Conservation (phyloP, 2,329 filamentous ascomycete genomes). For the Harringtonia lauricola region DNA sequence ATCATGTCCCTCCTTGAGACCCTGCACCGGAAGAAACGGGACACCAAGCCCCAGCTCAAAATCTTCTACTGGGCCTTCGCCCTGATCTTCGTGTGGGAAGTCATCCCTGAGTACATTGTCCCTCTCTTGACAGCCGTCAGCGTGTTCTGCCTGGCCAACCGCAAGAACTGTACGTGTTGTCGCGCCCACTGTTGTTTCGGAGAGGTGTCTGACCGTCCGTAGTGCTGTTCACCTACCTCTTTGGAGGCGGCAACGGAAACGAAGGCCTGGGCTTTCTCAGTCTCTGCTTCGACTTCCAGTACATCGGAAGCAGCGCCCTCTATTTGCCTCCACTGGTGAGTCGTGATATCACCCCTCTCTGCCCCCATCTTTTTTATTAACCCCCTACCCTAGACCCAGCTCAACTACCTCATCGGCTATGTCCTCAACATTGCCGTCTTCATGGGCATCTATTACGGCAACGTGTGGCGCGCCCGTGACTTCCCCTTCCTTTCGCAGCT, state of each 20-base stretch:
- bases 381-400: no score
- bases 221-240: slow-evolving; percentile 23
- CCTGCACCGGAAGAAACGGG: slow-evolving; percentile 16
- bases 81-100: slow-evolving; percentile 32
- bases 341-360: no score
- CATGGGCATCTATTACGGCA: slow-evolving; percentile 28
- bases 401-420: slow-evolving; percentile 28
- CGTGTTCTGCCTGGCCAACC: slow-evolving; percentile 13
- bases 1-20: slow-evolving; percentile 16
- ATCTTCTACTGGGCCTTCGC: slow-evolving; percentile 28
- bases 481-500: slow-evolving; percentile 32
- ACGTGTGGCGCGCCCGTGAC: slow-evolving; percentile 26
- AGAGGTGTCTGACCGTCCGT: no score
- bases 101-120: slow-evolving; percentile 25
- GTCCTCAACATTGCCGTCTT: slow-evolving; percentile 24
- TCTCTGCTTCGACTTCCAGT: slow-evolving; percentile 32
- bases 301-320: slow-evolving; percentile 24
- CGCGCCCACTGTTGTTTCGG: no score
- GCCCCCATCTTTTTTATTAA: no score
- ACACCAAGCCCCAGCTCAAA: slow-evolving; percentile 26
- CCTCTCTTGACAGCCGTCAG: slow-evolving; percentile 12
- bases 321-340: no score
- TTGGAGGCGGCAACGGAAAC: slow-evolving; percentile 31
- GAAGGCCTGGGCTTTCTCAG: slow-evolving; percentile 32
- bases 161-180: no score